Percentiles rank a stretch among this genome's conserved stretches.
These are phyloP conservation scores for Eucommia ulmoides DNA, from an alignment of 257 asterid genomes.

Conservation along the genomic window DNA sequence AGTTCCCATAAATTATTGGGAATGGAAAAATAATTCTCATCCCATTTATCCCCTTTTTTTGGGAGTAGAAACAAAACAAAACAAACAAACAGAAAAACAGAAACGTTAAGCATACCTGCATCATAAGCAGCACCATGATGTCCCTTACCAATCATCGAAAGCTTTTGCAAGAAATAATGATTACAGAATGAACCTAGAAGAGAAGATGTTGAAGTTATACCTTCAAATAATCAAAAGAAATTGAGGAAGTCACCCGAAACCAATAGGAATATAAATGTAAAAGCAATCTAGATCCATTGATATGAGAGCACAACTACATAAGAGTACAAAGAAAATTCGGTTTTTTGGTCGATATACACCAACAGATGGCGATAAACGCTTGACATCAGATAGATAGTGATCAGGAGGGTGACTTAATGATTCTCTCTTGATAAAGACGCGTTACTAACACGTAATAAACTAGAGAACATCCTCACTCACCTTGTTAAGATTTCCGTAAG, in stretches of 20 bases:
- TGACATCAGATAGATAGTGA: neutral
- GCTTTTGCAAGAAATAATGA: constrained; percentile 85
- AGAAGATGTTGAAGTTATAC: too few species aligned
- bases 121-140: constrained; percentile 47
- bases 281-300: neutral
- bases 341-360: neutral
- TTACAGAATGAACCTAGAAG: constrained; percentile 66
- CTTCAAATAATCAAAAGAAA: neutral
- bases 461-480: too few species aligned
- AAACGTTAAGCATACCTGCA: constrained; percentile 38
- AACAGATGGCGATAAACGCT: neutral
- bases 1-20: too few species aligned
- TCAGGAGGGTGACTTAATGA: neutral
- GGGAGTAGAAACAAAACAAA: too few species aligned
- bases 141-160: constrained; percentile 64
- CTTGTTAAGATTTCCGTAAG: too few species aligned
- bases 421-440: neutral
- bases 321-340: neutral
- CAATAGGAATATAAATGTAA: neutral
- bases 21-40: too few species aligned
- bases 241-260: neutral
- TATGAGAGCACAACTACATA: neutral
- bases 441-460: too few species aligned
- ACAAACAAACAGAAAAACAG: too few species aligned
- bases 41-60: too few species aligned